Percentiles rank a stretch among this genome's conserved stretches.
Conservation (phyloP, 495 filamentous ascomycete species). For the Aspergillus cavernicola region DNA sequence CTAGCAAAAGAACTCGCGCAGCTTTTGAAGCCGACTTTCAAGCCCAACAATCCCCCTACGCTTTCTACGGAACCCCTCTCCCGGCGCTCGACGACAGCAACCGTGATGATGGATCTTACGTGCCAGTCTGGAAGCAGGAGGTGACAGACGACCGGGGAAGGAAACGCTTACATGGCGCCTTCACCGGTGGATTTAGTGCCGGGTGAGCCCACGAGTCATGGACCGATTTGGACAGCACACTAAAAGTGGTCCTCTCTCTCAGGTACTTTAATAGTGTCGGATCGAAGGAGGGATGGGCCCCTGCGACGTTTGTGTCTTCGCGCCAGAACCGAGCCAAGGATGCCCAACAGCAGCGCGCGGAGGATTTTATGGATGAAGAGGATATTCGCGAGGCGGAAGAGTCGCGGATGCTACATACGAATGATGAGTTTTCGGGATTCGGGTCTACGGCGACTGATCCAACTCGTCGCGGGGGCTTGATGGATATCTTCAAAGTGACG, state of each 20-base stretch:
- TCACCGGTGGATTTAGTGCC: conserved; percentile 94
- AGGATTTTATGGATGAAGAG: conserved; percentile 99
- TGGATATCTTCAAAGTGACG: conserved; percentile 69
- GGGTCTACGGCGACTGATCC: conserved; percentile 63
- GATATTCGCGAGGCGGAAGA: conserved; percentile 87
- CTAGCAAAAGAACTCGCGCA: conserved; percentile 74
- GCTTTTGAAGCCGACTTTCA: conserved; percentile 74
- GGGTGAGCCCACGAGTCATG: conserved; percentile 56
- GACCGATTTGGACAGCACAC: conserved; percentile 23
- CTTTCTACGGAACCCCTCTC: conserved; percentile 80
- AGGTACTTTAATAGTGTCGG: conserved; percentile 98
- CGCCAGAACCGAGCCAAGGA: conserved; percentile 74
- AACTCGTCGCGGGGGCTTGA: conserved; percentile 52
- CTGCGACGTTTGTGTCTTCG: conserved; percentile 86
- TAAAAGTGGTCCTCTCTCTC: conserved; percentile 24
- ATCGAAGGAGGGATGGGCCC: conserved; percentile 97
- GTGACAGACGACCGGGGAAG: conserved; percentile 89
- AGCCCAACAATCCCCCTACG: conserved; percentile 71
- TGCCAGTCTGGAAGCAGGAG: conserved; percentile 96
- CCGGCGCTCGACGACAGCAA: conserved; percentile 72
- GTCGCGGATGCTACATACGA: conserved; percentile 65
- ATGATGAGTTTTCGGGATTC: conserved; percentile 68
- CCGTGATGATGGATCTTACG: conserved; percentile 90
- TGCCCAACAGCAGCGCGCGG: conserved; percentile 60
- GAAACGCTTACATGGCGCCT: conserved; percentile 91